These are phyloP conservation scores for Lupinus albus DNA, from an alignment of 306 rosid species.

Conservation along the genomic window DNA sequence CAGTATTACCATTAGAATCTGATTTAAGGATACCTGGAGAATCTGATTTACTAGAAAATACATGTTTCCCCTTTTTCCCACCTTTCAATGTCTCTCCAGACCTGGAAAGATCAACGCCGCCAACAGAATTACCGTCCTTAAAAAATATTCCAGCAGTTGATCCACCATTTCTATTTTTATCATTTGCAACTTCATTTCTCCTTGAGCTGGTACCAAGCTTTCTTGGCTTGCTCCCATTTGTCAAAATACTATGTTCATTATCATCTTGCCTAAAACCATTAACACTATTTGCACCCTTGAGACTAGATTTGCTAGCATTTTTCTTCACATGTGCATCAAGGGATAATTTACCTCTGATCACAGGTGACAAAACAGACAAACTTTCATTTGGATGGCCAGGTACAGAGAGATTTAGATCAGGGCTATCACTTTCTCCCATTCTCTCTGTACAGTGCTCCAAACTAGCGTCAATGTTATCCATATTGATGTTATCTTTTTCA, in stretches of 20 bases:
- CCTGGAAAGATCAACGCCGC: constrained; percentile 44
- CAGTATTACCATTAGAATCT: constrained; percentile 48
- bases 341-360: constrained; percentile 48
- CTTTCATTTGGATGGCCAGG: constrained; percentile 49
- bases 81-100: constrained; percentile 53
- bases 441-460: constrained; percentile 62
- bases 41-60: constrained; percentile 47
- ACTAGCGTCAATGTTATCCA: constrained; percentile 52
- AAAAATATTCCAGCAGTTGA: constrained; percentile 42
- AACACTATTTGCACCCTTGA: constrained; percentile 44
- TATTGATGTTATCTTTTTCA: constrained; percentile 43
- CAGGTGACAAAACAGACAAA: constrained; percentile 53
- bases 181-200: constrained; percentile 53
- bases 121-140: constrained; percentile 50
- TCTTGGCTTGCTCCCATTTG: constrained; percentile 58
- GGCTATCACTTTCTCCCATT: constrained; percentile 54
- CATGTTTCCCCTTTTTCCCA: constrained; percentile 52
- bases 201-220: constrained; percentile 56
- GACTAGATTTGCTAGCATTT: constrained; percentile 46
- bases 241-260: constrained; percentile 48
- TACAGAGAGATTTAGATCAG: constrained; percentile 51
- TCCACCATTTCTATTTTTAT: constrained; percentile 48
- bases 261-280: constrained; percentile 46
- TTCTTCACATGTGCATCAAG: constrained; percentile 46
- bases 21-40: constrained; percentile 50